Base-by-base conservation (phyloP, 2,329 filamentous ascomycete species). In the Herpotrichia juniperi region DNA sequence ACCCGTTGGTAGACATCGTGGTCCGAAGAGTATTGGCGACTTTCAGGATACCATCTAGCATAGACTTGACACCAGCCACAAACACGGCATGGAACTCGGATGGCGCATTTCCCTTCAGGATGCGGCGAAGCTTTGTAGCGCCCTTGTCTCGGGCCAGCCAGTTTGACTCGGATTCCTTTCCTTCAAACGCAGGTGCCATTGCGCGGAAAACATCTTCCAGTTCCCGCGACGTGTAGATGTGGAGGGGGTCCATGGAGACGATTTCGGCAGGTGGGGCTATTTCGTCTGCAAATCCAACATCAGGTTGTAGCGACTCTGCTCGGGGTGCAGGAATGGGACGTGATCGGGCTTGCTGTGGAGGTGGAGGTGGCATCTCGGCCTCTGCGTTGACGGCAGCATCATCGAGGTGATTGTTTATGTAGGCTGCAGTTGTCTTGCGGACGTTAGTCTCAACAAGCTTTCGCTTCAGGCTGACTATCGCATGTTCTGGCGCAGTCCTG, bases 11-110 rank as follows among this genome's bases (percentile, higher is more conserved):
- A 9, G 90, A 93, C 61, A 97, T 79, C 64, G 93, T 97, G 2
- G 93, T 97, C 64, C 93, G 84, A 34, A 97, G 78, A 1, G 93
- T 96, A 65, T 82, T 90, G 32, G 90, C 80, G 2, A 89, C 87
- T 71, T 97, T 97, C 68, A 97, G 82, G 46, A 97, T 93, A 48
- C 93, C 92, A 66, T 97, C 93, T 26, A 96, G 77, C 44, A 96
- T 76, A 32, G 79, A 79, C 62, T 92, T 91, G 54, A 96, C 83
- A 17, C 86, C 85, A 2, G 79, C 74, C 34, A 96, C 69, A 65
- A 92, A 96, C 2, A 82, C 79, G 25, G 87, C 85, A 34, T 85
- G 81, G 64, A 89, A 96, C 57, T 96, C 91, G 22, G 83, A 82
- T 0, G 89, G 85, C 4, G 88, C 89, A 70, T 97, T 97, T 50